Conservation (phyloP, 106 monocot genomes). For the Platanthera guangdongensis region DNA sequence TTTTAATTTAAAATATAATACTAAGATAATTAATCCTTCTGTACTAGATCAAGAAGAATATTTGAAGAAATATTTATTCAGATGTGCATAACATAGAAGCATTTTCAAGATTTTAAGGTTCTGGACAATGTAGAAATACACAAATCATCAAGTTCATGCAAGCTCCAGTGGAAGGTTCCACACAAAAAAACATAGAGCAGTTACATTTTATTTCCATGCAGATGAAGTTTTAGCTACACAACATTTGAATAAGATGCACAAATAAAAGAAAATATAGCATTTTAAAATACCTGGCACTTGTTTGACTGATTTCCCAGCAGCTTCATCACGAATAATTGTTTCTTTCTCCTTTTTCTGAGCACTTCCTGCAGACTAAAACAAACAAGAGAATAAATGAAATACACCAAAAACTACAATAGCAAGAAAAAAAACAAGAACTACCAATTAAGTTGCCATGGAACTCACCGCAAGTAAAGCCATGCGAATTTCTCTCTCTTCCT, state of each 20-base stretch:
- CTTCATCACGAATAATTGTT: constrained; percentile 20
- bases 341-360: constrained; percentile 51
- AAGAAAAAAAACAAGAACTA: constrained; percentile 2
- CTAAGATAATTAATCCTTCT: too few species aligned
- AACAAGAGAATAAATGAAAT: constrained; percentile 7
- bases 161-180: not conserved
- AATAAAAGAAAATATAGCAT: not conserved
- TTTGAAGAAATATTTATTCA: not conserved
- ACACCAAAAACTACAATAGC: not conserved
- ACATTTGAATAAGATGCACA: not conserved
- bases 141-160: not conserved
- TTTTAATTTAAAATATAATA: too few species aligned
- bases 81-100: not conserved
- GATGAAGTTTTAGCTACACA: not conserved
- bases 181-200: not conserved
- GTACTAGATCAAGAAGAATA: too few species aligned
- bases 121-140: not conserved
- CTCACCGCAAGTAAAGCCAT: constrained; percentile 95
- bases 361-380: constrained; percentile 80
- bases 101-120: not conserved
- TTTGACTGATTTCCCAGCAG: constrained; percentile 22
- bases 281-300: constrained; percentile 35
- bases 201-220: not conserved
- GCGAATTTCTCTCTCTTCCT: constrained; percentile 87
- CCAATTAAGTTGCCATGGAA: constrained; percentile 2